Evolutionary conservation across 495 filamentous ascomycete species (phyloP).

Genomic region (Tuber magnatum): DNA sequence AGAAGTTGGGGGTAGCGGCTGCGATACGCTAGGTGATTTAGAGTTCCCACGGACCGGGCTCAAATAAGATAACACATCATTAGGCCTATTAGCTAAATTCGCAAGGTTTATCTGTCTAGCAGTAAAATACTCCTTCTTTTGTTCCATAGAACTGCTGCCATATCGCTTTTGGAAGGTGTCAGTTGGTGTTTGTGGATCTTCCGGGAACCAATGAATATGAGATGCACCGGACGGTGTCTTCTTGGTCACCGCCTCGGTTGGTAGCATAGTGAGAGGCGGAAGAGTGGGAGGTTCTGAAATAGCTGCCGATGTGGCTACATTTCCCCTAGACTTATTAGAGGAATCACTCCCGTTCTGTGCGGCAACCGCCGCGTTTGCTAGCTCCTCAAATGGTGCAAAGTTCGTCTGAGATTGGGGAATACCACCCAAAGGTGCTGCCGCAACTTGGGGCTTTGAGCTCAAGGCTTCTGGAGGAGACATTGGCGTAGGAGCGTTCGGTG

Average conservation of each 20-base stretch:
- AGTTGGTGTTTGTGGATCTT: slow-evolving; percentile 11
- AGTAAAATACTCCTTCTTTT: slow-evolving; percentile 35
- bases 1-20: slow-evolving; percentile 27
- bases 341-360: slow-evolving; percentile 7
- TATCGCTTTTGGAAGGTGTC: slow-evolving; percentile 13
- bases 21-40: slow-evolving; percentile 20
- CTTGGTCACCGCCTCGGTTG: slow-evolving; percentile 25
- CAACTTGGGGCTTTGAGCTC: slow-evolving; percentile 25
- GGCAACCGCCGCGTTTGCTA: slow-evolving; percentile 33
- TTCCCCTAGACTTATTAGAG: background rate
- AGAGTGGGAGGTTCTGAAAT: slow-evolving; percentile 28
- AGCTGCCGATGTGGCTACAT: slow-evolving; percentile 27
- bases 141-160: slow-evolving; percentile 26
- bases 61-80: slow-evolving; percentile 16
- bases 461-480: slow-evolving; percentile 26
- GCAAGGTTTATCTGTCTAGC: slow-evolving; percentile 30
- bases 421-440: slow-evolving; percentile 13
- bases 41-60: slow-evolving; percentile 9
- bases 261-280: slow-evolving; percentile 28
- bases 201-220: slow-evolving; percentile 29
- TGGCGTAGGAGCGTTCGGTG: slow-evolving; percentile 12
- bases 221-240: slow-evolving; percentile 32
- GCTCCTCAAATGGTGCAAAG: slow-evolving; percentile 34
- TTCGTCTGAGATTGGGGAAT: slow-evolving; percentile 17
- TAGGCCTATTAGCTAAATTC: slow-evolving; percentile 6